Evolutionary conservation across 2,329 filamentous ascomycete species (phyloP), one percentile per base, ranked within the genome.

Genomic region (Fusarium tjaetaba): DNA sequence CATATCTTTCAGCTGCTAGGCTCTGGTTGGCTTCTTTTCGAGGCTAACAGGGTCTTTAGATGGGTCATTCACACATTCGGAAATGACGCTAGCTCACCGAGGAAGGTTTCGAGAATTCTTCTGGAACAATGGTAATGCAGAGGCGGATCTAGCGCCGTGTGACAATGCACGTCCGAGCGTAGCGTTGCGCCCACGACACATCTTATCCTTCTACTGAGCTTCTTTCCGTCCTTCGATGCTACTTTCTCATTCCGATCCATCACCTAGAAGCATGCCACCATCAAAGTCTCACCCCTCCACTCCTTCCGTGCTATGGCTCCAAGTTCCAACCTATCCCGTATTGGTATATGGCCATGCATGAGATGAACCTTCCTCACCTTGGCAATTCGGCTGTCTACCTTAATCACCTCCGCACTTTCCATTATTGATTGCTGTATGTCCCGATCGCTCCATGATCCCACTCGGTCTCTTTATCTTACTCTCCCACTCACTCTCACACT

Each of bases 51-150:
- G 39, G 52, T 30, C 30, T 30, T 39, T 46, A 77, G 73, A 73
- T 68, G 72, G 68, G 73, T 72, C 77, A 76, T 75, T 68, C 72
- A 68, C 71, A 51, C 64, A 56, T 67, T 51, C 61, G 75, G 76
- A 80, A 71, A 79, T 80, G 78, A 72, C 61, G 65, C 80, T 82
- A 82, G 60, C 80, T 72, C n/a, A 38, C 38, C 61, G 56, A 61
- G 77, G 80, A 77, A 82, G 76, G 77, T 73, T 83, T 83, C 82
- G 77, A 78, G 82, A 83, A 83, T 75, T 64, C 72, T 78, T 79
- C 75, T 77, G 72, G 76, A 77, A 77, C 67, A 74, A 72, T 70
- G 57, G 57, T 69, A 65, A 74, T 65, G 63, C 60, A 68, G 38
- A 64, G 56, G 59, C 67, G 59, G 46, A 74, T 69, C 68, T 74